Evolutionary conservation across 768 basidiomycete genomes (phyloP).

Genomic region (Termitomyces titanicus): DNA sequence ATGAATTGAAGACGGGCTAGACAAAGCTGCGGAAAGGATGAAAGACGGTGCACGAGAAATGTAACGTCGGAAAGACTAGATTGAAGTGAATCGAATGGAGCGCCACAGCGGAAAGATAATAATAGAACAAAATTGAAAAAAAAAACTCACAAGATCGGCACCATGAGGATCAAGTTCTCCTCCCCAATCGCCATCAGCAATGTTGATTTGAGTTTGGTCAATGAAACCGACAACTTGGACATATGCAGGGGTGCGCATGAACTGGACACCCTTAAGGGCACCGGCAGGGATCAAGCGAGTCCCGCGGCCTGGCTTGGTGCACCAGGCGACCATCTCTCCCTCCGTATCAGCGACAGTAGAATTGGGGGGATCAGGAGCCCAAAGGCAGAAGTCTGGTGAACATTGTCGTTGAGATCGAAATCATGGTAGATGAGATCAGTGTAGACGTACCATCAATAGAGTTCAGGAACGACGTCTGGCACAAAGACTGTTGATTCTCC

Average conservation of each 20-base stretch:
- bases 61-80: neutral
- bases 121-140: neutral
- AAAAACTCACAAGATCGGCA: conserved; percentile 30
- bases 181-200: conserved; percentile 48
- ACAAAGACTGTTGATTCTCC: conserved; percentile 49
- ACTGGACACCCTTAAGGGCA: conserved; percentile 53
- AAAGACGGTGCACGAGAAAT: neutral
- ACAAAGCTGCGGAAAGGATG: neutral
- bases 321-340: conserved; percentile 63
- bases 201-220: conserved; percentile 52
- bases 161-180: conserved; percentile 74
- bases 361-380: conserved; percentile 45
- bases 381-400: conserved; percentile 55
- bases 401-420: neutral
- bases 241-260: conserved; percentile 50
- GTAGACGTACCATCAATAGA: conserved; percentile 42
- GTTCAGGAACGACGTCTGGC: conserved; percentile 63
- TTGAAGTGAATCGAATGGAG: neutral
- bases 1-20: neutral
- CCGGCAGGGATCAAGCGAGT: conserved; percentile 60
- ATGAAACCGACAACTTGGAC: conserved; percentile 54
- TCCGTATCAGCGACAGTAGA: conserved; percentile 55
- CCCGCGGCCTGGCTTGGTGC: conserved; percentile 59
- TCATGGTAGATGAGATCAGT: neutral
- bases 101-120: neutral